Evolutionary conservation across 73 alveolate genomes (phyloP).

Genomic region (Urostyla sp.): DNA sequence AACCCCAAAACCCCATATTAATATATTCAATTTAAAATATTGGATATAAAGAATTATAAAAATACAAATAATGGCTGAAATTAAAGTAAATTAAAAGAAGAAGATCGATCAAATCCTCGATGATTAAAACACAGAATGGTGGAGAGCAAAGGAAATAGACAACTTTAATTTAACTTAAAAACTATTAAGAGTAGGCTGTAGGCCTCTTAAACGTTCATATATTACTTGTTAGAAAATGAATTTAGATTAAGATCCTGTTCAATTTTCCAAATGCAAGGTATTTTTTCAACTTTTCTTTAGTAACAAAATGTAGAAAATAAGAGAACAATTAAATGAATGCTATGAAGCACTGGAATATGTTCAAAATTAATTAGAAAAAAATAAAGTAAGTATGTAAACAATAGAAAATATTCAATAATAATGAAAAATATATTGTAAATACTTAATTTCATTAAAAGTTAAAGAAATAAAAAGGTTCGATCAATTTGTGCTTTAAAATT

Average conservation of each 20-base stretch:
- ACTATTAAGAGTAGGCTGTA: conserved; percentile 65
- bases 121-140: conserved; percentile 57
- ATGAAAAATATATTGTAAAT: too few species aligned
- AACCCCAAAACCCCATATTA: too few species aligned
- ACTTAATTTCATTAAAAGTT: too few species aligned
- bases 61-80: neutral
- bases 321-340: conserved; percentile 35
- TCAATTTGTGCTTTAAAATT: too few species aligned
- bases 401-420: too few species aligned
- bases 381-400: too few species aligned
- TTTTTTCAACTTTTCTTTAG: neutral
- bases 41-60: neutral
- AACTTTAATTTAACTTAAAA: conserved; percentile 54
- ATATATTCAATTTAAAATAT: too few species aligned
- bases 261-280: conserved; percentile 41
- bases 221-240: conserved; percentile 38
- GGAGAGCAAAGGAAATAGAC: conserved; percentile 63
- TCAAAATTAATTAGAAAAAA: conserved; percentile 7
- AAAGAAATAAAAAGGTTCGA: too few species aligned
- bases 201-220: conserved; percentile 54
- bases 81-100: neutral
- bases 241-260: neutral
- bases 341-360: conserved; percentile 11
- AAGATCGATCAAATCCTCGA: conserved; percentile 29
- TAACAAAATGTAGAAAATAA: conserved; percentile 7